Evolutionary conservation across 768 basidiomycete species (phyloP), one percentile per base, ranked within the genome.

Genomic region (Lentinula raphanica): DNA sequence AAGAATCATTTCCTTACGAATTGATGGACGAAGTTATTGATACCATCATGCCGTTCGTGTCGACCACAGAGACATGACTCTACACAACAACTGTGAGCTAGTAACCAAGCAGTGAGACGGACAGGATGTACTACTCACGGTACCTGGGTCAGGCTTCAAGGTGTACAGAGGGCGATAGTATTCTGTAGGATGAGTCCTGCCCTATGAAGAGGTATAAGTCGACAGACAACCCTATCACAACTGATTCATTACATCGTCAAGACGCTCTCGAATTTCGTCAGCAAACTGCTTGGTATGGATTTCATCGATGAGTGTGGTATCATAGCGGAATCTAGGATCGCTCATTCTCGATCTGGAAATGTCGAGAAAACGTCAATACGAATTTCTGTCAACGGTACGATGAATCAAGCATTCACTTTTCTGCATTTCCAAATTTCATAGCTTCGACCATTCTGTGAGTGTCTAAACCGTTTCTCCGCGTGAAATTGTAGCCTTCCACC

Each of bases 11-110:
- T 12, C 21, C 90, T 11, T 87, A 73, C 0, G 83, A 70, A 63
- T 90, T 90, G 48, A 90, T 83, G 0, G 87, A 87, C 8, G 83
- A 81, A 1, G 88, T 89, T 19, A 90, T 63, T 7, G 82, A 66
- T 7, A 86, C 83, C 0, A 80, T 87, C 71, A 87, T 85, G 6
- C 88, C 87, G 60, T 79, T 72, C 56, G 73, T 70, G 67, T 90
- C 88, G 6, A 88, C 70, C 11, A 81, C 74, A 15, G 81, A 83
- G 21, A 84, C 69, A 62, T 90, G 88, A 36, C 85, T 87, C 75
- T 84, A 57, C n/a, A 49, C 49, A 54, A 23, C 25, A 15, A 63
- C 36, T 56, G 42, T 40, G 7, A 40, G 39, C 15, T 53, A 49
- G 53, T 38, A 35, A 29, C 36, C n/a, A 19, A 17, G 39, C 59